Conservation (phyloP, 108 stramenopile species). For the Pseudonitzschia multistriata region DNA sequence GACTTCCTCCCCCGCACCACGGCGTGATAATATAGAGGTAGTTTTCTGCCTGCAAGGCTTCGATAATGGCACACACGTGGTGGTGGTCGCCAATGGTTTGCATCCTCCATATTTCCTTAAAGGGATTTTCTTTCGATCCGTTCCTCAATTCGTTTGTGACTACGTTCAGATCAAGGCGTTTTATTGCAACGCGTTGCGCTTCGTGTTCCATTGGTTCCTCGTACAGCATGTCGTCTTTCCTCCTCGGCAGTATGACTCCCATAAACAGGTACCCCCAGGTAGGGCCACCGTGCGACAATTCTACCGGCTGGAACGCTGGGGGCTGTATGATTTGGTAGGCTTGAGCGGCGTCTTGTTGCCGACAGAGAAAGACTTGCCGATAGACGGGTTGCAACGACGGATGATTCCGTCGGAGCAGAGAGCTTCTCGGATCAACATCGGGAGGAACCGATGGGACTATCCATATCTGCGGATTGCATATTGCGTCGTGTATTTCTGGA, state of each 20-base stretch:
- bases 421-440: not conserved
- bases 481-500: slow-evolving; percentile 5
- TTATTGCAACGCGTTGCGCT: slow-evolving; percentile 30
- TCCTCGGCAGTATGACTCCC: slow-evolving; percentile 9
- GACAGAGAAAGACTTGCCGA: slow-evolving; percentile 13
- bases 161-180: slow-evolving; percentile 19
- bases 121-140: slow-evolving; percentile 35
- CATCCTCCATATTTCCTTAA: slow-evolving; percentile 37
- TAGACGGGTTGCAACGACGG: slow-evolving; percentile 2
- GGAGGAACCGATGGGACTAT: slow-evolving; percentile 7
- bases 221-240: slow-evolving; percentile 6
- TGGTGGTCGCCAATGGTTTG: slow-evolving; percentile 29
- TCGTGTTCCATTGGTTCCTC: slow-evolving; percentile 18
- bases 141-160: slow-evolving; percentile 22
- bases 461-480: slow-evolving; percentile 15
- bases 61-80: slow-evolving; percentile 22
- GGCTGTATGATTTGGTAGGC: slow-evolving; percentile 15
- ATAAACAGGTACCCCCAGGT: slow-evolving; percentile 14
- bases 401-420: not conserved
- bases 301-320: slow-evolving; percentile 7
- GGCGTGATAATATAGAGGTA: slow-evolving; percentile 60
- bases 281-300: slow-evolving; percentile 5
- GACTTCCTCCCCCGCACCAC: slow-evolving; percentile 29
- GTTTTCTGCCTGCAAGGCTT: slow-evolving; percentile 32
- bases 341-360: not conserved